Conservation (phyloP, 2,329 filamentous ascomycete genomes). For the Fusarium sp. region DNA sequence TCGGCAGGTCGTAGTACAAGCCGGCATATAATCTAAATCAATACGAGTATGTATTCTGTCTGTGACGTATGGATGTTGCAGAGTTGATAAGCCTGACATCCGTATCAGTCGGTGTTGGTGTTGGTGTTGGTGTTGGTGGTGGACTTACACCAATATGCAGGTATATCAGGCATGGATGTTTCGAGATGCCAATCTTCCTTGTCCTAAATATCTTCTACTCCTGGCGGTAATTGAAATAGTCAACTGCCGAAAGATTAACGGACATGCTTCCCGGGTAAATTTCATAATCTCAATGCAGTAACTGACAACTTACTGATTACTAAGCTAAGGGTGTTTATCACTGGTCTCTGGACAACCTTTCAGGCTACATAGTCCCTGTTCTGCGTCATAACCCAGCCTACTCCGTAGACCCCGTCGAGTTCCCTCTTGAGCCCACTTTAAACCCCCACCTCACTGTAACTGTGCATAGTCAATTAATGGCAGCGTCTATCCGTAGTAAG, state of each 20-base stretch:
- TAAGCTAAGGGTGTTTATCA: constrained; percentile 1
- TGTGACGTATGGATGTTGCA: background rate
- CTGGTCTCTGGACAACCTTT: background rate
- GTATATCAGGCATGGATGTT: too few species aligned
- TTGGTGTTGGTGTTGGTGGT: background rate
- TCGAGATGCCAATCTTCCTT: too few species aligned
- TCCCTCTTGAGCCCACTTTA: background rate
- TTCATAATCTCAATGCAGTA: constrained; percentile 12
- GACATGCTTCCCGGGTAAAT: background rate
- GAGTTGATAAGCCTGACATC: background rate
- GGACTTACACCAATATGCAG: background rate
- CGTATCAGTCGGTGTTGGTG: background rate
- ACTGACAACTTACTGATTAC: constrained; percentile 27
- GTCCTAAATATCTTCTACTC: too few species aligned
- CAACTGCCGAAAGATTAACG: background rate
- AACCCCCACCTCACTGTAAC: constrained; percentile 8
- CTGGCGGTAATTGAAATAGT: too few species aligned
- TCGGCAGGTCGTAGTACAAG: constrained; percentile 9
- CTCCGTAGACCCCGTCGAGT: background rate
- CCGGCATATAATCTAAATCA: constrained; percentile 19
- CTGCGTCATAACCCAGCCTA: constrained; percentile 30
- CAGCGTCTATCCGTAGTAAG: background rate
- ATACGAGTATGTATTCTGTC: background rate
- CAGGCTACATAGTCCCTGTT: constrained; percentile 9
- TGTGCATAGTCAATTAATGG: background rate